Percentiles rank a stretch among this genome's conserved stretches.
These are phyloP conservation scores for Mortierella sp. DNA, from an alignment of 371 early-diverging fungal genomes.

Conservation along the genomic window DNA sequence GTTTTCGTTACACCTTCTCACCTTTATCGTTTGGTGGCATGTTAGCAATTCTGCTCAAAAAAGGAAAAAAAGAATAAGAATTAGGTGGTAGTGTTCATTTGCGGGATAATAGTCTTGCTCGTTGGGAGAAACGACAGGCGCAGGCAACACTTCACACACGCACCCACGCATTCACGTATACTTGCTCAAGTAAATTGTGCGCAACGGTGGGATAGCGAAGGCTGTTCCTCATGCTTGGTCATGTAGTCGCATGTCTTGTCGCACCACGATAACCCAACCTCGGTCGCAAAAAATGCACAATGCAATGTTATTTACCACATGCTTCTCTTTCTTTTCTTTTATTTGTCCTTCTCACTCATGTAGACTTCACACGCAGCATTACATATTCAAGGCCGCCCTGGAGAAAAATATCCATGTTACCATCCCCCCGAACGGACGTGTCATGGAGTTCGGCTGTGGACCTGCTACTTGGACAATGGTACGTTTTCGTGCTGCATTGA, in stretches of 20 bases:
- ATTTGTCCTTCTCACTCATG: background rate
- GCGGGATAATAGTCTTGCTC: background rate
- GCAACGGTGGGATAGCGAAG: background rate
- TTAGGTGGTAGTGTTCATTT: too few relatives aligned
- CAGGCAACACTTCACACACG: background rate
- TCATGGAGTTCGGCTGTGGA: constrained; percentile 54
- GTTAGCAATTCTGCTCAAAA: background rate
- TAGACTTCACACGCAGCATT: constrained; percentile 52
- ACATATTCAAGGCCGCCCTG: constrained; percentile 47
- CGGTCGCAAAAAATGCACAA: background rate
- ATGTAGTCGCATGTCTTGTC: constrained; percentile 1
- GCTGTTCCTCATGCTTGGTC: constrained; percentile 2
- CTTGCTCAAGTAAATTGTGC: background rate
- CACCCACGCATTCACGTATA: background rate
- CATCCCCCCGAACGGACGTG: constrained; percentile 47
- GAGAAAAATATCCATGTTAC: constrained; percentile 54
- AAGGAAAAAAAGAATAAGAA: background rate
- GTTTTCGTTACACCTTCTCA: constrained; percentile 18
- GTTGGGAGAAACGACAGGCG: background rate
- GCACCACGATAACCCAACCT: background rate
- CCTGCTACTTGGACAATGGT: constrained; percentile 57
- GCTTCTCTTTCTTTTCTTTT: background rate
- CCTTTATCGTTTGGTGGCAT: constrained; percentile 3
- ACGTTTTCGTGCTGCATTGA: constrained; percentile 7
- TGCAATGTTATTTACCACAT: background rate